Evolutionary conservation across 169 alveolate species (phyloP).

Genomic region (Plasmodium malariae): DNA sequence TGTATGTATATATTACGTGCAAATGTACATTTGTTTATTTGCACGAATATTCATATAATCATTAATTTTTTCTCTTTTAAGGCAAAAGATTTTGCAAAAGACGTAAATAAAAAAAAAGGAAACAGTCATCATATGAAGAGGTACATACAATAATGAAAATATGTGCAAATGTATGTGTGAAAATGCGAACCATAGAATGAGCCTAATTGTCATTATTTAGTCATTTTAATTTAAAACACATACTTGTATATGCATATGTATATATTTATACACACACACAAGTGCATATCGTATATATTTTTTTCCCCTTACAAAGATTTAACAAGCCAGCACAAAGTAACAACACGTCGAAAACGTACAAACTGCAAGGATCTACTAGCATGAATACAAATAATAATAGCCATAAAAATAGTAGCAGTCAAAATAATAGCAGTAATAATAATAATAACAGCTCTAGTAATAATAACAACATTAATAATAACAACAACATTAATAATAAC

Average conservation of each 20-base stretch:
- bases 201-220: no score
- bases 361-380: slow-evolving; percentile 3
- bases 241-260: neutral
- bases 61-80: neutral
- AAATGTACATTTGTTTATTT: neutral
- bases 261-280: neutral
- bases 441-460: no score
- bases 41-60: neutral
- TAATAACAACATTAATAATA: no score
- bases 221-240: no score
- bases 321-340: slow-evolving; percentile 8
- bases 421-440: no score
- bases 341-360: neutral
- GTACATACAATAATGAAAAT: slow-evolving; percentile 12
- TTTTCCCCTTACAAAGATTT: slow-evolving; percentile 1
- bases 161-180: neutral
- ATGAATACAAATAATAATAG: neutral
- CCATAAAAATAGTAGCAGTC: no score
- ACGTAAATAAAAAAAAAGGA: slow-evolving; percentile 34
- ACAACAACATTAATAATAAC: no score
- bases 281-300: neutral
- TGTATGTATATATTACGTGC: neutral
- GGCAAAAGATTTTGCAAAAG: slow-evolving; percentile 20
- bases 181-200: no score
- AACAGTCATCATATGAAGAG: slow-evolving; percentile 16